Evolutionary conservation across 345 rosid genomes (phyloP), one percentile per base, ranked within the genome.

Genomic region (Carallia pectinifolia): DNA sequence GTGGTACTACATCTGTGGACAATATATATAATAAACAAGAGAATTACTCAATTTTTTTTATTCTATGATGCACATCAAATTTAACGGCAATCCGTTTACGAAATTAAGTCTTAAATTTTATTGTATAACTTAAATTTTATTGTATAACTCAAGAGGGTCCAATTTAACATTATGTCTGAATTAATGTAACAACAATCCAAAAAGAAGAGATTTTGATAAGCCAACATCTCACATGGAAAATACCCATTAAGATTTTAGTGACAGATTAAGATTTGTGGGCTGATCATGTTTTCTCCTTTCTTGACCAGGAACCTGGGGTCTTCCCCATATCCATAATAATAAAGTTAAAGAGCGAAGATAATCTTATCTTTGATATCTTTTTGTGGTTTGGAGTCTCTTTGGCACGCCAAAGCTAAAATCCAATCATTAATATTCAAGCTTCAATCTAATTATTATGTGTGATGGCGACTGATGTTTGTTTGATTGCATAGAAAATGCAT

Each of bases 381-480:
- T 40, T 71, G 68, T 63, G 59, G 36, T 75, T 48, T 6, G 52
- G 79, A 67, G 67, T 37, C 59, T 71, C 27, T 53, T 67, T 2
- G 53, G 76, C 82, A 83, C 53, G 75, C 82, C 79, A 71, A 27
- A 62, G 67, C 64, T 9, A 62, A 74, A 66, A 33, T 44, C 68
- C 71, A 78, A 76, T 78, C 71, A 78, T 73, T 76, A 68, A 48
- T 38, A 61, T 68, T 68, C 56, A 52, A 62, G 70, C 47, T 59
- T 40, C 60, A 61, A 73, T 76, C 64, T 67, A 39, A 39, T 52
- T 47, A n/a, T 17, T 44, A 3, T 2, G 50, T 44, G 50, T 0
- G 16, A 12, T 44, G 50, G 52, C 62, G 58, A 67, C 71, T 69
- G 71, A 70, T 67, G 76, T 27, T 72, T 70, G 61, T 73, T 69